phyloP scores from a whole-genome alignment of 495 filamentous ascomycete species.

The Neurospora hispaniola region DNA sequence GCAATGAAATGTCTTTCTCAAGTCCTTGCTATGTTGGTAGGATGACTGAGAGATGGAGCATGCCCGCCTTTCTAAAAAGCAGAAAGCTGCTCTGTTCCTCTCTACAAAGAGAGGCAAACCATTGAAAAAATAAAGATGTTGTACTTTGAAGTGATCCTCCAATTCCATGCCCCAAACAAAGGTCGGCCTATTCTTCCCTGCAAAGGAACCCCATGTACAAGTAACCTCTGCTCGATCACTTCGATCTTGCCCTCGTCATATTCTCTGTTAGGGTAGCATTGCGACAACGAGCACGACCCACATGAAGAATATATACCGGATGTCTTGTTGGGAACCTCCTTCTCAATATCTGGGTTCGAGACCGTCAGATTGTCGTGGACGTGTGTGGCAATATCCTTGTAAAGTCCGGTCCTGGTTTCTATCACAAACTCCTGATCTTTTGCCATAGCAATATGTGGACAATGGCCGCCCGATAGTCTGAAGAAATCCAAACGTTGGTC shows the following conservation, averaged over 20 bases:
- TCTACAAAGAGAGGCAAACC: no score
- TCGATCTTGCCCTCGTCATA: constrained; percentile 14
- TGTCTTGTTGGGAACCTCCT: constrained; percentile 1
- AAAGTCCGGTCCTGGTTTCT: not conserved
- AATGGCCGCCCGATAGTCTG: constrained; percentile 27
- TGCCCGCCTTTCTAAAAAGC: no score
- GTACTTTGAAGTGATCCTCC: no score
- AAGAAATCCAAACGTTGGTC: not conserved
- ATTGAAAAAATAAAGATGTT: no score
- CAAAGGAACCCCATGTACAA: constrained; percentile 2
- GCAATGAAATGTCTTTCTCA: no score
- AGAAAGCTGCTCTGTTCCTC: no score
- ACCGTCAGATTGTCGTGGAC: not conserved
- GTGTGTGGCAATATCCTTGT: constrained; percentile 3
- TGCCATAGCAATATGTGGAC: constrained; percentile 8
- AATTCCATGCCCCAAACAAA: no score
- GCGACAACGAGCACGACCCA: constrained; percentile 25
- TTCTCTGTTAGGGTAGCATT: constrained; percentile 20
- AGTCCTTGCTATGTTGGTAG: no score
- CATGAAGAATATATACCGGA: constrained; percentile 15
- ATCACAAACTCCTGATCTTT: constrained; percentile 11
- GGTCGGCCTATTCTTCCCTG: no score
- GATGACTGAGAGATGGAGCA: no score
- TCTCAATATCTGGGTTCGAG: not conserved
- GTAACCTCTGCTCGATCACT: constrained; percentile 1